A percentile compares a stretch with the other conserved stretches of the same genome.
These are phyloP conservation scores for Kodamaea plutei DNA, from an alignment of 1,139 yeast genomes.

Conservation along the genomic window DNA sequence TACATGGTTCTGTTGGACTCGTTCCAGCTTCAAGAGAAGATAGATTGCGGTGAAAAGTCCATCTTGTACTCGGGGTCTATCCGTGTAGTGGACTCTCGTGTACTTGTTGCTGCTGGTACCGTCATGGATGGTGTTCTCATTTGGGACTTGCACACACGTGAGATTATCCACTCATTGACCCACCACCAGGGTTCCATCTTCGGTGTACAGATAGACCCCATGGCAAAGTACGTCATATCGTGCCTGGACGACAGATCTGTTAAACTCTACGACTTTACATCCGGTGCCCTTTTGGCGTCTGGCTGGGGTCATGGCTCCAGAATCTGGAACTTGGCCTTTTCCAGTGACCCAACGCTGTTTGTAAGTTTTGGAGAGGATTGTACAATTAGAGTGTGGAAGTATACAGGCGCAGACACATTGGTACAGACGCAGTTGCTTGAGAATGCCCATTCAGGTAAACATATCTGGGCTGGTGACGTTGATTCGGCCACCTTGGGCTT, in stretches of 20 bases:
- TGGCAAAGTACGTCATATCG: conserved; percentile 57
- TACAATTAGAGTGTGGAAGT: conserved; percentile 78
- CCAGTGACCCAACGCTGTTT: conserved; percentile 30
- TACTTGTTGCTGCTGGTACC: conserved; percentile 80
- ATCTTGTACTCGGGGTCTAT: conserved; percentile 85
- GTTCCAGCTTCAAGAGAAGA: conserved; percentile 31
- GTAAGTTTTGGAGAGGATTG: conserved; percentile 86
- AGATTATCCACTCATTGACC: conserved; percentile 51
- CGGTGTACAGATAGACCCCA: conserved; percentile 61
- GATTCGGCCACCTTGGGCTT: conserved; percentile 35
- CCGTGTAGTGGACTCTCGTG: conserved; percentile 36
- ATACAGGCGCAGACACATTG: conserved; percentile 21
- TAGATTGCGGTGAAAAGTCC: conserved; percentile 67
- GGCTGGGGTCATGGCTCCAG: conserved; percentile 98
- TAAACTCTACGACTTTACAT: conserved; percentile 60
- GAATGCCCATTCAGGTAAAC: conserved; percentile 78
- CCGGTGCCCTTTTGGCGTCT: conserved; percentile 58
- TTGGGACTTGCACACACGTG: conserved; percentile 56
- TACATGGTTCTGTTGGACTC: conserved; percentile 38
- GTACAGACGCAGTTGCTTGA: conserved; percentile 34
- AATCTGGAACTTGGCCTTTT: conserved; percentile 79
- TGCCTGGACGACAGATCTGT: conserved; percentile 95
- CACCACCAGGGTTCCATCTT: conserved; percentile 92
- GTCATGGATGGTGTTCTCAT: conserved; percentile 83
- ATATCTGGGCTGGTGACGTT: conserved; percentile 80